phyloP scores from a whole-genome alignment of 768 basidiomycete genomes.

The Rhizopogon sp. region DNA sequence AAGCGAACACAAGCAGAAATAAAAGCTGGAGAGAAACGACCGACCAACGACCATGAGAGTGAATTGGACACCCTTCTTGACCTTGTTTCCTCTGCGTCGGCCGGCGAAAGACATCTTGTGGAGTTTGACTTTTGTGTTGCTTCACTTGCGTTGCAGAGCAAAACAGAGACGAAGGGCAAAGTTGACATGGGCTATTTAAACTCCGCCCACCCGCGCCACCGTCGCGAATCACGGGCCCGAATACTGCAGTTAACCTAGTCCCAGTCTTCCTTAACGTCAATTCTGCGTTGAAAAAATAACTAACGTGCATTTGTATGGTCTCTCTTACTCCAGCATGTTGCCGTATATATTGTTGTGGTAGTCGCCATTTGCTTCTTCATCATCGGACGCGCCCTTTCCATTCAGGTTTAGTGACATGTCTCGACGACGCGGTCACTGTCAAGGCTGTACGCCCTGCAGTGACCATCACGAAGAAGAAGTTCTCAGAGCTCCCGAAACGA shows the following conservation, averaged over 20 bases:
- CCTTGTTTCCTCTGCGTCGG: conserved; percentile 87
- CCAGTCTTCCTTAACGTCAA: background rate
- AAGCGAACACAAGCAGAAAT: conserved; percentile 9
- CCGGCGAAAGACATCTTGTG: conserved; percentile 77
- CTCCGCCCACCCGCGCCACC: conserved; percentile 29
- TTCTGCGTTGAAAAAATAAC: background rate
- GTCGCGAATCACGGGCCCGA: conserved; percentile 20
- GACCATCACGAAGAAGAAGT: conserved; percentile 43
- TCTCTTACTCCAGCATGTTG: background rate
- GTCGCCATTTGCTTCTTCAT: background rate
- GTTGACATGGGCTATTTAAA: conserved; percentile 26
- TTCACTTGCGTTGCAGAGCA: conserved; percentile 25
- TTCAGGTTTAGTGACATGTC: conserved; percentile 1
- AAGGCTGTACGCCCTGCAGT: conserved; percentile 2
- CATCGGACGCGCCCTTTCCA: background rate
- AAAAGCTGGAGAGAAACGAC: conserved; percentile 25
- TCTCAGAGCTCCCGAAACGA: conserved; percentile 51
- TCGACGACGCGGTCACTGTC: background rate
- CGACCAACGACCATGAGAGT: conserved; percentile 96
- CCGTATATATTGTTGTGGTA: conserved; percentile 8
- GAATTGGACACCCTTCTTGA: conserved; percentile 98
- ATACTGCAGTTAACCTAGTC: background rate
- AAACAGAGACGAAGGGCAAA: conserved; percentile 25
- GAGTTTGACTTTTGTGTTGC: conserved; percentile 10
- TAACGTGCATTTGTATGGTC: conserved; percentile 8